Evolutionary conservation across 202 grass and related monocot species (phyloP), one percentile per base, ranked within the genome.

Genomic region (Brachypodium distachyon): DNA sequence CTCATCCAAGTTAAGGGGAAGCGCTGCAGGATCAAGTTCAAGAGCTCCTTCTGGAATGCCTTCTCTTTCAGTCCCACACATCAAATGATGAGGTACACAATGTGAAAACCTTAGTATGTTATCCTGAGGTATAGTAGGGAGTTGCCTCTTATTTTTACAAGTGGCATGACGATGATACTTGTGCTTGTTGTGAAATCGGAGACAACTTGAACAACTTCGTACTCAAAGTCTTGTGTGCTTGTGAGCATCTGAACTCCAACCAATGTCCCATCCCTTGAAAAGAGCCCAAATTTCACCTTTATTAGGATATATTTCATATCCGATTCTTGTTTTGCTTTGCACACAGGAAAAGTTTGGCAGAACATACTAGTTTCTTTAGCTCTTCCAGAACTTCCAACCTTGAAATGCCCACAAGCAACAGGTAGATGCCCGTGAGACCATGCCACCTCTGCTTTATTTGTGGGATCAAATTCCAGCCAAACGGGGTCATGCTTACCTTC

Each of bases 71-170:
- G 34, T 86, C 80, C 88, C 86, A 29, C 10, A 64, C 84, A 87
- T 82, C 67, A 34, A 55, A 84, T 87, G 76, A 85, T 78, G 60
- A 54, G 90, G 90, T 18, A 97, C 69, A 70, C 61, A 74, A 63
- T 97, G 94, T 61, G 94, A 97, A 87, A 97, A 97, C 67, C 82
- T 87, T 40, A 97, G 88, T 8, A 84, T 84, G 73, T 93, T 89
- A 76, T 68, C 77, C 60, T 75, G 84, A 57, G 90, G 74, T 77
- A 97, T 87, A 55, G 46, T 80, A 86, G 3, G 88, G 88, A 21
- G 77, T 37, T 70, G 49, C 78, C 41, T 85, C 90, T 89, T 87
- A 94, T 70, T 82, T 84, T 94, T 25, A 94, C 79, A 81, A 97
- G 83, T 0, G 86, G 88, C 60, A 80, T 77, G 46, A 81, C 87